phyloP scores from a whole-genome alignment of 1,284 basidiomycete genomes.

The Earliella scabrosa region DNA sequence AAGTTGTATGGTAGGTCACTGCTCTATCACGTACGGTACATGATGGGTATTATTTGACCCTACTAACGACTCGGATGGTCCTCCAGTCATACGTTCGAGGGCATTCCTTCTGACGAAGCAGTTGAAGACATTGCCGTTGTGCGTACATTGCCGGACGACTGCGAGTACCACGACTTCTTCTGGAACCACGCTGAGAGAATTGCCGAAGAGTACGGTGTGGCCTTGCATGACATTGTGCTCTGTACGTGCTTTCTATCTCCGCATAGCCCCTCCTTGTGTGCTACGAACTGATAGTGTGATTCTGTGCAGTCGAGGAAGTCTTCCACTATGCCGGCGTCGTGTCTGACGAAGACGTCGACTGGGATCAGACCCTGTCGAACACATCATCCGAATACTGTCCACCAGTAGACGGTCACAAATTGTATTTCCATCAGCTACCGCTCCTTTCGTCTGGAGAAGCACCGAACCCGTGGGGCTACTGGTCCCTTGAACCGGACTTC shows the following conservation, averaged over 20 bases:
- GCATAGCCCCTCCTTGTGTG: background rate
- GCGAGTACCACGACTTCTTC: conserved; percentile 18
- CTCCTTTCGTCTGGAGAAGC: conserved; percentile 4
- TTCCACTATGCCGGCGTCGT: conserved; percentile 14
- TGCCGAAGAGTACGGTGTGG: background rate
- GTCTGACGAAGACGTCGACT: background rate
- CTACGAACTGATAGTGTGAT: background rate
- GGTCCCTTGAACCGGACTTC: conserved; percentile 9
- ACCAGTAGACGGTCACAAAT: too few species aligned
- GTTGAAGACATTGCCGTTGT: conserved; percentile 15
- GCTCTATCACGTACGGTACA: too few species aligned
- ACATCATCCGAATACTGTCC: too few species aligned
- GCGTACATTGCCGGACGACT: conserved; percentile 13
- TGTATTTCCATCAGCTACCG: conserved; percentile 18
- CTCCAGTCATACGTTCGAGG: conserved; percentile 5
- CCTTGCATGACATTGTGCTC: conserved; percentile 8
- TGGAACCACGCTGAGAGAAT: conserved; percentile 13
- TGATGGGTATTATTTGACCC: background rate
- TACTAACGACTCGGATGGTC: too few species aligned
- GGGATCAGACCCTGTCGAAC: too few species aligned
- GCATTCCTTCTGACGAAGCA: background rate
- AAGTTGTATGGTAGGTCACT: conserved; percentile 1
- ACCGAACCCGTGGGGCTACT: conserved; percentile 17
- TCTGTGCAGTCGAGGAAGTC: conserved; percentile 5
- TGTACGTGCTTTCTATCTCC: background rate